Percentiles rank a stretch among this genome's conserved stretches.
phyloP scores from a whole-genome alignment of 345 rosid species.

The Ricinus communis region DNA sequence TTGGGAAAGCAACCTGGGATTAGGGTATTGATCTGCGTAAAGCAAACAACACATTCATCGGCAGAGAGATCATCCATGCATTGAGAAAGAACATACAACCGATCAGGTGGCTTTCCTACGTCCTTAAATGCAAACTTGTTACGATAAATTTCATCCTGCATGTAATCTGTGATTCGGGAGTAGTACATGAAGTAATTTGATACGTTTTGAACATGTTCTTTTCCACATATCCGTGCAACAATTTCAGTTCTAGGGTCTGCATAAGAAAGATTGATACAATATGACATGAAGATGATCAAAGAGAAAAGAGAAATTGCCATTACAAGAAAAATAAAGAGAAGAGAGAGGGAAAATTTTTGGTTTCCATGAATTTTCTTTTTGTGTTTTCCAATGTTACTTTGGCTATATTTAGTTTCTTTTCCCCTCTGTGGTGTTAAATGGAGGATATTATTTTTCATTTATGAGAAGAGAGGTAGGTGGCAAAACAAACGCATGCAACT shows the following conservation, averaged over 20 bases:
- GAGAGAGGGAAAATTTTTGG: background rate
- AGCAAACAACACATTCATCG: conserved; percentile 40
- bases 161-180: conserved; percentile 14
- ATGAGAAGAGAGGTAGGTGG: background rate
- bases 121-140: conserved; percentile 38
- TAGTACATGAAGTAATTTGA: conserved; percentile 33
- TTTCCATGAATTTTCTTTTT: background rate
- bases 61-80: conserved; percentile 49
- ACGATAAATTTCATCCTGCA: conserved; percentile 29
- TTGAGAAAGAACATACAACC: conserved; percentile 38
- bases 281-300: conserved; percentile 13
- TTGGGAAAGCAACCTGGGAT: conserved; percentile 40
- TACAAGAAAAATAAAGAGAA: background rate
- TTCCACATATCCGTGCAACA: conserved; percentile 33
- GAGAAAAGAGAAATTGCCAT: conserved; percentile 18
- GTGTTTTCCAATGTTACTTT: background rate
- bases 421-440: background rate
- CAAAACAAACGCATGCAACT: conserved; percentile 3
- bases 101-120: conserved; percentile 39
- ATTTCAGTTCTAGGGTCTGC: conserved; percentile 35
- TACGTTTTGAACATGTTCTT: conserved; percentile 20
- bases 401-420: conserved; percentile 1
- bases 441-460: background rate
- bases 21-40: conserved; percentile 31
- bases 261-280: background rate